A percentile compares a stretch with the other conserved stretches of the same genome.
Conservation (phyloP, 345 rosid species). For the Cochlearia excelsa region DNA sequence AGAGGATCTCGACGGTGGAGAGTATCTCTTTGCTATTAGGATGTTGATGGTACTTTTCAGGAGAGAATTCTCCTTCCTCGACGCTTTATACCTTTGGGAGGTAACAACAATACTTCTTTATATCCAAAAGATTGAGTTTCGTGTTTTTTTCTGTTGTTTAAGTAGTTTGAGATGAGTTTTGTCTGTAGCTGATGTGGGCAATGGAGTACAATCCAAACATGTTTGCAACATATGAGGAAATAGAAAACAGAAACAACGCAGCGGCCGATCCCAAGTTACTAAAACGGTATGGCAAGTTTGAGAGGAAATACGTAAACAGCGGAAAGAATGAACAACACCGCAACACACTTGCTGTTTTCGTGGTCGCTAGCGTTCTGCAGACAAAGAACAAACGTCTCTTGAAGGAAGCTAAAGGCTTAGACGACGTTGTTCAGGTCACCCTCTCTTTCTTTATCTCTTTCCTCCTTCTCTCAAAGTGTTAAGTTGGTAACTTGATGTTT, state of each 20-base stretch:
- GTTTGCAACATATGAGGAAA: conserved; percentile 57
- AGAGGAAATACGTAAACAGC: conserved; percentile 54
- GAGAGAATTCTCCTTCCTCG: conserved; percentile 87
- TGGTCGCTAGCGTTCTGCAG: conserved; percentile 88
- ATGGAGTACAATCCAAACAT: conserved; percentile 94
- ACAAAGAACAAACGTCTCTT: conserved; percentile 75
- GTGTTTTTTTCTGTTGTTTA: background rate
- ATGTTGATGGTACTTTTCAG: conserved; percentile 98
- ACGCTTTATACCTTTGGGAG: conserved; percentile 94
- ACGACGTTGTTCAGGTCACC: conserved; percentile 80
- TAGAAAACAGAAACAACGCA: conserved; percentile 33
- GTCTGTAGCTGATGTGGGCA: conserved; percentile 90
- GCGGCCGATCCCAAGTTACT: conserved; percentile 47
- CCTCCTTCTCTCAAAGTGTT: conserved; percentile 14
- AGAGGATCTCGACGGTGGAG: conserved; percentile 93
- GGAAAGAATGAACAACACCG: conserved; percentile 48
- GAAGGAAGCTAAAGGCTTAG: conserved; percentile 82
- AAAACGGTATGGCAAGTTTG: conserved; percentile 82
- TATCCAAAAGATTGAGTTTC: background rate
- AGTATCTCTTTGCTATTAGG: conserved; percentile 88
- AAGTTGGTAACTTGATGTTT: background rate
- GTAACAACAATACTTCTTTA: conserved; percentile 41
- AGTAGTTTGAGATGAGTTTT: conserved; percentile 27
- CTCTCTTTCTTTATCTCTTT: conserved; percentile 24
- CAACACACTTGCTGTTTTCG: conserved; percentile 66